A percentile compares a stretch with the other conserved stretches of the same genome.
Evolutionary conservation across 208 protist genomes (phyloP).

Genomic region (Acanthamoeba castellanii): DNA sequence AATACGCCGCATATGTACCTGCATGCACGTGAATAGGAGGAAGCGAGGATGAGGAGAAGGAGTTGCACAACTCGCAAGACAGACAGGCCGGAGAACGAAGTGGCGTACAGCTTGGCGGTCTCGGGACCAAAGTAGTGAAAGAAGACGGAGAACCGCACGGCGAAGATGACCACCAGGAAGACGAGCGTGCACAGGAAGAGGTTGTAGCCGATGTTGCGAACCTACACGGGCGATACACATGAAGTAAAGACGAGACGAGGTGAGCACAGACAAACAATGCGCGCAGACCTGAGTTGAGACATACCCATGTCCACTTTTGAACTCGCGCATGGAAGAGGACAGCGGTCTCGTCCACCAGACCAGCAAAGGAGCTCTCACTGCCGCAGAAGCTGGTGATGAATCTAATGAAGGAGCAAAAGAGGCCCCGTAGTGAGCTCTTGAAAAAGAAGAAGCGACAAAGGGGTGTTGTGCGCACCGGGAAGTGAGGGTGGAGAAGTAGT

Average conservation of each 20-base stretch:
- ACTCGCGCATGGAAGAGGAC: neutral
- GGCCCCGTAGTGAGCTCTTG: neutral
- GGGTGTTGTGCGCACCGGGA: neutral
- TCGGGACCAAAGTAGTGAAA: constrained; percentile 61
- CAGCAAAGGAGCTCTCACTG: constrained; percentile 66
- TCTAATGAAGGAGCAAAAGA: neutral
- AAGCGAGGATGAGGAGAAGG: neutral
- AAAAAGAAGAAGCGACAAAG: neutral
- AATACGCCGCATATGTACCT: constrained; percentile 61
- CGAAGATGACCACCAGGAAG: constrained; percentile 48
- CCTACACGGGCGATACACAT: neutral
- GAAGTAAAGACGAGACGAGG: neutral
- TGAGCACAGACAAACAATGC: no score
- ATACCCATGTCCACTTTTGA: neutral
- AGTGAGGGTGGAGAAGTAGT: constrained; percentile 50
- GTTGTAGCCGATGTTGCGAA: constrained; percentile 63
- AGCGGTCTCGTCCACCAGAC: constrained; percentile 42
- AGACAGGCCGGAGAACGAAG: neutral
- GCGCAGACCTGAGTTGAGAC: neutral
- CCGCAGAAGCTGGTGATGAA: constrained; percentile 70
- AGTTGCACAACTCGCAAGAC: neutral
- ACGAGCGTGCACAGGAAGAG: constrained; percentile 52
- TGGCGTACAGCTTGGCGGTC: constrained; percentile 44
- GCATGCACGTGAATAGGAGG: neutral
- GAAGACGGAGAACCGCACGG: constrained; percentile 45